Evolutionary conservation across 2,329 filamentous ascomycete genomes (phyloP).

Genomic region (Beauveria bassiana): DNA sequence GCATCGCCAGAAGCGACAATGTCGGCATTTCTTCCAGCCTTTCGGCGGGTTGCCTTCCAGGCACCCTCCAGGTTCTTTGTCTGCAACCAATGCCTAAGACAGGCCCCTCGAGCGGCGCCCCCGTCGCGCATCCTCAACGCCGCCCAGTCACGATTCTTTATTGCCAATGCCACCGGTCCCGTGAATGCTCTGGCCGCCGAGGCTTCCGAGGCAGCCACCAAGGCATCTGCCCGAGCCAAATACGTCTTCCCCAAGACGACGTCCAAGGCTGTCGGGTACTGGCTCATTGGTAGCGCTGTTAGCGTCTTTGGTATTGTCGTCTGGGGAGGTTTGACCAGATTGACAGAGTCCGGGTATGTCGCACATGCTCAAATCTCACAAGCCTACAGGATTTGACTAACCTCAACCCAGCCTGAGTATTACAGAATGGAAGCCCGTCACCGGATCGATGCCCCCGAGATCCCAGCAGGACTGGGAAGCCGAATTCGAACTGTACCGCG

Average conservation of each 20-base stretch:
- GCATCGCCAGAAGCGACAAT: conserved; percentile 22
- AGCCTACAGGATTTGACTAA: neutral
- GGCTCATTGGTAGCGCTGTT: conserved; percentile 82
- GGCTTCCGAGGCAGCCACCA: conserved; percentile 20
- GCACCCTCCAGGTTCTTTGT: conserved; percentile 32
- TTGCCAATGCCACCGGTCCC: conserved; percentile 25
- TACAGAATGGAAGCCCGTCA: conserved; percentile 97
- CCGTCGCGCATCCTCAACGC: conserved; percentile 34
- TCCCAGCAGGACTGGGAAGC: conserved; percentile 76
- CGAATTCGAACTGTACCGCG: conserved; percentile 87
- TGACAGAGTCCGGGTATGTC: conserved; percentile 88
- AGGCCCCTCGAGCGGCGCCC: conserved; percentile 23
- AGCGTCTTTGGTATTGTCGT: conserved; percentile 97
- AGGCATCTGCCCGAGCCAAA: conserved; percentile 22
- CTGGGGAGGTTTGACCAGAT: conserved; percentile 83
- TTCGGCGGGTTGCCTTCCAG: conserved; percentile 33
- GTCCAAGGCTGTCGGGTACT: conserved; percentile 76
- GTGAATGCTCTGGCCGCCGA: conserved; percentile 21
- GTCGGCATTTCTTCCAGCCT: conserved; percentile 34
- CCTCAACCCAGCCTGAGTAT: conserved; percentile 67
- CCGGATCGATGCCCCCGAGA: conserved; percentile 79
- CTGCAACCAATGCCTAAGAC: conserved; percentile 43
- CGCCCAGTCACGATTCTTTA: conserved; percentile 32
- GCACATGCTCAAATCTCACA: neutral
- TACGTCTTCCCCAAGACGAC: conserved; percentile 52